These are phyloP conservation scores for Thymus quinquecostatus DNA, from an alignment of 257 asterid genomes.

Conservation along the genomic window DNA sequence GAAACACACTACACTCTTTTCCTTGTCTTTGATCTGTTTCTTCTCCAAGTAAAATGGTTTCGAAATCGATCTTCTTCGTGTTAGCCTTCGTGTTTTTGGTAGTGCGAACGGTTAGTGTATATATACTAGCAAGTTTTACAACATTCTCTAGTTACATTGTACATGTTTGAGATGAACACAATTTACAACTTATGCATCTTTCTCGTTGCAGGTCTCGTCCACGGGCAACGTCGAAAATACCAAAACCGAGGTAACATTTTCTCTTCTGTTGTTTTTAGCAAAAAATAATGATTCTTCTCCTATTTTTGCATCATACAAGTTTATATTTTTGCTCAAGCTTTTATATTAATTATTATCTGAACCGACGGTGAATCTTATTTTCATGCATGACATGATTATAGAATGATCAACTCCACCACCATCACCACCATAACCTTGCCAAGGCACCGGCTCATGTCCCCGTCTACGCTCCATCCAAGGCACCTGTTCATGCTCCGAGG, in stretches of 20 bases:
- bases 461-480: not conserved
- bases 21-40: not conserved
- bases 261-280: not conserved
- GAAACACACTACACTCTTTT: not conserved
- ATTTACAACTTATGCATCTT: not conserved
- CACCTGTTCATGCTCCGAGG: constrained; percentile 23
- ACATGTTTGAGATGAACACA: not conserved
- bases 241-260: constrained; percentile 27
- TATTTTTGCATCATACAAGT: not conserved
- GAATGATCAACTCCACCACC: constrained; percentile 13
- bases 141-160: not conserved
- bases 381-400: not conserved
- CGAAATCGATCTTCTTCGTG: constrained; percentile 32
- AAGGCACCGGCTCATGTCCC: constrained; percentile 27
- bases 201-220: constrained; percentile 36
- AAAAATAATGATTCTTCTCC: not conserved
- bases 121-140: not conserved
- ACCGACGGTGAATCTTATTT: not conserved
- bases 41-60: constrained; percentile 29
- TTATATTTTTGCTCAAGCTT: not conserved
- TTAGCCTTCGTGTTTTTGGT: constrained; percentile 29
- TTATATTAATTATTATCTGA: not conserved
- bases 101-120: constrained; percentile 29
- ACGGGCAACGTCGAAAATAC: not conserved
- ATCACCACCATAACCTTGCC: constrained; percentile 14